Conservation (phyloP, 148 eudicot species). For the Fagopyrum tataricum region DNA sequence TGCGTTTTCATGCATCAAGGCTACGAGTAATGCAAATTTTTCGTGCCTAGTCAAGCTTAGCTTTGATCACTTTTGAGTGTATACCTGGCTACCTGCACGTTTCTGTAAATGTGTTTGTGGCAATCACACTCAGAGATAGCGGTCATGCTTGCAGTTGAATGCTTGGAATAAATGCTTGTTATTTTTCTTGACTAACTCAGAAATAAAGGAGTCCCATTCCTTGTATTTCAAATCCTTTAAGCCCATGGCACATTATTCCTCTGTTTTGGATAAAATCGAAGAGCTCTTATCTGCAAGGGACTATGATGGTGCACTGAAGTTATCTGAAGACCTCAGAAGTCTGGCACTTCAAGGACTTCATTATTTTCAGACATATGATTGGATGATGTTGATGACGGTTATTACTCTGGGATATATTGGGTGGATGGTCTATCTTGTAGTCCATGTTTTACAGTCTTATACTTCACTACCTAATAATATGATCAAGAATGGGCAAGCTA, state of each 20-base stretch:
- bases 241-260: constrained; percentile 62
- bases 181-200: constrained; percentile 49
- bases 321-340: constrained; percentile 67
- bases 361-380: constrained; percentile 97
- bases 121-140: background rate
- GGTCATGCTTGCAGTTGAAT: background rate
- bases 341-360: constrained; percentile 86
- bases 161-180: constrained; percentile 3
- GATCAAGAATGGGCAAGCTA: constrained; percentile 43
- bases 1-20: background rate
- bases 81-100: background rate
- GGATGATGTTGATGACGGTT: constrained; percentile 91
- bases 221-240: constrained; percentile 73
- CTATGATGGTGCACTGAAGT: constrained; percentile 57
- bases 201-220: constrained; percentile 68
- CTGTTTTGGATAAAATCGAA: constrained; percentile 56
- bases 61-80: background rate
- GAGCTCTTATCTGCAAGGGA: constrained; percentile 48
- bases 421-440: constrained; percentile 76
- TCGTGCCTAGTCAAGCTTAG: background rate
- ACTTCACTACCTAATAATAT: constrained; percentile 46
- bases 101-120: background rate
- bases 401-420: constrained; percentile 90
- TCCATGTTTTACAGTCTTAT: constrained; percentile 86
- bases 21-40: background rate